Conservation (phyloP, 345 rosid genomes). For the Gossypium sturtianum region DNA sequence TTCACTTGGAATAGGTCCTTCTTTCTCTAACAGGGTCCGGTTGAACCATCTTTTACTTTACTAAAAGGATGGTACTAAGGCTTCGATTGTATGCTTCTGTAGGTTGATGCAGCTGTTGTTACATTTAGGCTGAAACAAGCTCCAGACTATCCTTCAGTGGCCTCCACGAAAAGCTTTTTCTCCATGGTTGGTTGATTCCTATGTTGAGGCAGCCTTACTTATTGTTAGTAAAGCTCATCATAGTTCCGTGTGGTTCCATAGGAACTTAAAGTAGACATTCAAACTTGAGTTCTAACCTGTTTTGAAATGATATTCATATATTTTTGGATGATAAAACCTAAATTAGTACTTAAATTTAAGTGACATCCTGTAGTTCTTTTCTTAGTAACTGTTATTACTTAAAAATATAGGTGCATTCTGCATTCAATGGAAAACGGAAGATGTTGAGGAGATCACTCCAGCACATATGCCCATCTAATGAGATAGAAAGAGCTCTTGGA, state of each 20-base stretch:
- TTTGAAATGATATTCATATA: background rate
- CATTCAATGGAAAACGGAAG: slow-evolving; percentile 81
- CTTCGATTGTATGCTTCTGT: slow-evolving; percentile 13
- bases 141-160: slow-evolving; percentile 68
- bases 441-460: slow-evolving; percentile 81
- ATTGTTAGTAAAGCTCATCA: background rate
- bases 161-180: slow-evolving; percentile 75
- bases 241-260: background rate
- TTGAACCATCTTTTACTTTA: background rate
- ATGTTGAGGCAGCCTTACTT: background rate
- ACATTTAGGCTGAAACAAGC: slow-evolving; percentile 72
- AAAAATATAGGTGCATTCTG: slow-evolving; percentile 62
- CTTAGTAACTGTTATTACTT: background rate
- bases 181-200: slow-evolving; percentile 52
- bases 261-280: background rate
- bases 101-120: slow-evolving; percentile 97
- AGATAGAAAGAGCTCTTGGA: slow-evolving; percentile 67
- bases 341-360: background rate
- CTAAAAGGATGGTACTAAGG: background rate
- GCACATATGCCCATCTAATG: slow-evolving; percentile 58
- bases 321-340: background rate
- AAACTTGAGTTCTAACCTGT: background rate
- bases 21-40: background rate
- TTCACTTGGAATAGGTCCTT: background rate
- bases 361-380: background rate